These are phyloP conservation scores for Boletus bicolor DNA, from an alignment of 768 basidiomycete genomes.

Conservation along the genomic window DNA sequence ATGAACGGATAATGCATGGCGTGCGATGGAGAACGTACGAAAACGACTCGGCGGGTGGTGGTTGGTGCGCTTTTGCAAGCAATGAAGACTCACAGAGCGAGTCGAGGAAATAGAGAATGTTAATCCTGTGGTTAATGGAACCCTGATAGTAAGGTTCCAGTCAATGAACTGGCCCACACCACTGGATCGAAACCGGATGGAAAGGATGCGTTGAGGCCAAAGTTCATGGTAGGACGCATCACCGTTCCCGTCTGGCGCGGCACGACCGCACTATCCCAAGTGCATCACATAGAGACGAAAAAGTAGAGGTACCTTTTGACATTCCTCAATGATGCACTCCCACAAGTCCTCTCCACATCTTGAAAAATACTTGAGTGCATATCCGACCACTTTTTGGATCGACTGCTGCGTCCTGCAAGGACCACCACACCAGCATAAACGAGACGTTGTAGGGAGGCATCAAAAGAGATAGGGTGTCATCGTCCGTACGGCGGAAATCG, in stretches of 20 bases:
- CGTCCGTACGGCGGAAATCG: neutral
- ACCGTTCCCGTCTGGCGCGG: neutral
- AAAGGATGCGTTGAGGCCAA: neutral
- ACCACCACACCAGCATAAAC: neutral
- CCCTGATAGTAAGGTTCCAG: conserved; percentile 43
- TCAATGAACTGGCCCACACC: neutral
- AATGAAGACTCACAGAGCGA: conserved; percentile 79
- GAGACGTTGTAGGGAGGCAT: neutral
- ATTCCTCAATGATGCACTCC: conserved; percentile 92
- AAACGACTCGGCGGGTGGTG: conserved; percentile 26
- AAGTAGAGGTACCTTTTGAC: conserved; percentile 60
- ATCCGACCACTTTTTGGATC: conserved; percentile 83
- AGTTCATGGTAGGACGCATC: neutral
- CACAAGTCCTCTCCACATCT: conserved; percentile 89
- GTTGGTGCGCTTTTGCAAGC: conserved; percentile 55
- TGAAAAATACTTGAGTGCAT: conserved; percentile 79
- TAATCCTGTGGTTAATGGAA: conserved; percentile 87
- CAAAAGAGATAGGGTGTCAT: neutral
- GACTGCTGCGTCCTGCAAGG: conserved; percentile 73
- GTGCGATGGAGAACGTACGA: conserved; percentile 11
- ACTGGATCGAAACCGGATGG: neutral
- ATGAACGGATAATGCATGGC: neutral
- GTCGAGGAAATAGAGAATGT: conserved; percentile 89
- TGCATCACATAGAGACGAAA: neutral
- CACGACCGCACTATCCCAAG: neutral